Base-by-base conservation (phyloP, 805 yeast genomes). In the Spathaspora boniae region DNA sequence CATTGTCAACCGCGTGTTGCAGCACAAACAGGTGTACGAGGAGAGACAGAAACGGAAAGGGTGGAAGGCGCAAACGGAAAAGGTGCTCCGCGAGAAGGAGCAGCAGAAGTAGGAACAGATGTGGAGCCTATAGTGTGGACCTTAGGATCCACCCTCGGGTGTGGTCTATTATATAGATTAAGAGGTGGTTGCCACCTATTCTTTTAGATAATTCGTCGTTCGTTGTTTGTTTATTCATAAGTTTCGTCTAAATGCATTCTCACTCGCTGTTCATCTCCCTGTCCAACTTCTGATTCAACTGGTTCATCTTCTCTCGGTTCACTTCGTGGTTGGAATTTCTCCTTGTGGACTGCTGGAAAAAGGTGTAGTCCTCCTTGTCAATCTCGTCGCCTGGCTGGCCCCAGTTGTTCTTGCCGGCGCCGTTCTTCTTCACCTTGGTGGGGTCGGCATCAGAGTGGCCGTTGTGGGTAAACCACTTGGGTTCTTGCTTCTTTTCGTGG, bases 321-420 rank as follows among this genome's bases (percentile, higher is more conserved):
- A 45, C 49, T 9, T 46, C 52, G 38, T 67, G 72, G 40, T 67
- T 66, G 19, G 70, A 62, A 47, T 67, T 67, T 36, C 72, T 48
- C 45, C 71, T 60, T 7, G 21, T 14, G 3, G 62, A 48, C 29
- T 44, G 37, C 23, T 41, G 25, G 20, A 27, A 31, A 12, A 24
- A 19, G n/a, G 32, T 36, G 43, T 76, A 80, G 32, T 81, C 85
- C 14, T 70, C 62, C 35, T 74, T 76, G 40, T 75, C 70, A 42
- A 84, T 56, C 50, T 86, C 95, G 48, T 85, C 95, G 20, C 88
- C 91, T 6, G 78, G 72, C 41, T 69, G 65, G 29, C 97, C 97
- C 95, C 96, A 86, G 53, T 87, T 87, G 46, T 80, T 82, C 49
- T 78, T 80, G 31, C 97, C 97, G 22, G 82, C 82, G 33, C 97